These are phyloP conservation scores for Sugiyamaella pinicola DNA, from an alignment of 1,139 yeast genomes.

Conservation along the genomic window DNA sequence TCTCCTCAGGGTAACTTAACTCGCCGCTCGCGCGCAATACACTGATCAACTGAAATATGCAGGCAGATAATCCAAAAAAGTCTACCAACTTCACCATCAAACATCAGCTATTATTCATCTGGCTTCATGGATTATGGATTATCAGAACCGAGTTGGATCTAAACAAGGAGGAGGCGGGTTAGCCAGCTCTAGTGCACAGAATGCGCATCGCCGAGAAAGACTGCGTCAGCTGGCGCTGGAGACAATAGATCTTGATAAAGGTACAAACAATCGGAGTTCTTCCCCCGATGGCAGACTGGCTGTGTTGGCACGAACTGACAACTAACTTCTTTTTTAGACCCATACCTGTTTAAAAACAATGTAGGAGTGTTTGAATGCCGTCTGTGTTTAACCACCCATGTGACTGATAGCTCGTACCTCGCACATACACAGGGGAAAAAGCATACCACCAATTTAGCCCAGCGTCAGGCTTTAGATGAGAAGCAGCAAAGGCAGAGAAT, in stretches of 20 bases:
- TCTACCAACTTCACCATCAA: constrained; percentile 7
- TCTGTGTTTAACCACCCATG: constrained; percentile 74
- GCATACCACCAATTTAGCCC: constrained; percentile 69
- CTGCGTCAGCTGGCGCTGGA: constrained; percentile 65
- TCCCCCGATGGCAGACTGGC: too few species aligned
- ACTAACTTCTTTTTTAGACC: constrained; percentile 47
- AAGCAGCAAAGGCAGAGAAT: constrained; percentile 28
- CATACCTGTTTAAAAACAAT: constrained; percentile 74
- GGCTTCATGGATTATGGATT: constrained; percentile 48
- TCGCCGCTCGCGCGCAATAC: not conserved
- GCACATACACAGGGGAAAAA: constrained; percentile 79
- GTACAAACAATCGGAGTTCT: too few species aligned
- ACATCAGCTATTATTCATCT: too few species aligned
- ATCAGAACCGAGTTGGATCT: constrained; percentile 60
- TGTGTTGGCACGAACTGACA: too few species aligned
- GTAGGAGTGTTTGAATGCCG: constrained; percentile 75
- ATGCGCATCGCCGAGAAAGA: constrained; percentile 65
- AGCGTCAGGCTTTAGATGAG: constrained; percentile 48
- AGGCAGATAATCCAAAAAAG: constrained; percentile 5
- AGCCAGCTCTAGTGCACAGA: constrained; percentile 68
- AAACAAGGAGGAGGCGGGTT: constrained; percentile 71
- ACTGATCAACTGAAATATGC: not conserved
- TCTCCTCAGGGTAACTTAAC: not conserved
- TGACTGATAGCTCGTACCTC: constrained; percentile 72
- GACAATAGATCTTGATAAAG: constrained; percentile 65